Percentiles rank a stretch among this genome's conserved stretches.
phyloP scores from a whole-genome alignment of 495 filamentous ascomycete genomes.

The Penicillium diatomitis region DNA sequence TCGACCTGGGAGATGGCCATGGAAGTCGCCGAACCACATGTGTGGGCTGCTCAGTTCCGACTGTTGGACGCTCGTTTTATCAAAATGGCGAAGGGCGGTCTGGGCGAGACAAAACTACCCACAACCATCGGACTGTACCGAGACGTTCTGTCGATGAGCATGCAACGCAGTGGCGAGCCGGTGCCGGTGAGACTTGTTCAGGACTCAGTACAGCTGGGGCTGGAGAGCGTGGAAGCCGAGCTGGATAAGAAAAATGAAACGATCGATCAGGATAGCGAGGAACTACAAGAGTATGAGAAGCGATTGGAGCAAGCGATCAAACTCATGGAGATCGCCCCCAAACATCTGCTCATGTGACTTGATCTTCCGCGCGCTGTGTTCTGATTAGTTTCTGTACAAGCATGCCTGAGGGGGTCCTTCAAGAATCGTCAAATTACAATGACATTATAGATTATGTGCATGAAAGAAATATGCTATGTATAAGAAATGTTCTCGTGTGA shows the following conservation, averaged over 20 bases:
- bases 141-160: constrained; percentile 17
- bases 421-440: not conserved
- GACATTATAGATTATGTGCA: constrained; percentile 11
- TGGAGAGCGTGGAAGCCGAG: not conserved
- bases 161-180: not conserved
- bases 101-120: constrained; percentile 10
- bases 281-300: constrained; percentile 18
- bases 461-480: constrained; percentile 2
- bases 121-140: constrained; percentile 15
- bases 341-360: constrained; percentile 7
- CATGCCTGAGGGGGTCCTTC: no score
- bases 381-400: not conserved
- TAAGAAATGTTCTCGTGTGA: no score
- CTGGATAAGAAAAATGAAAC: not conserved
- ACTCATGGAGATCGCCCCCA: constrained; percentile 15
- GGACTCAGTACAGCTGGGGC: constrained; percentile 7
- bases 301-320: constrained; percentile 15
- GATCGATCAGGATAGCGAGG: constrained; percentile 8
- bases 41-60: constrained; percentile 22
- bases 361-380: not conserved
- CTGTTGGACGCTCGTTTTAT: constrained; percentile 16
- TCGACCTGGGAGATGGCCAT: constrained; percentile 17
- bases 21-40: constrained; percentile 19
- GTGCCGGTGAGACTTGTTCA: no score
- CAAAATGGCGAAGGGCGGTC: constrained; percentile 5